These are phyloP conservation scores for Lipomyces kockii DNA, from an alignment of 805 yeast species.

Conservation along the genomic window DNA sequence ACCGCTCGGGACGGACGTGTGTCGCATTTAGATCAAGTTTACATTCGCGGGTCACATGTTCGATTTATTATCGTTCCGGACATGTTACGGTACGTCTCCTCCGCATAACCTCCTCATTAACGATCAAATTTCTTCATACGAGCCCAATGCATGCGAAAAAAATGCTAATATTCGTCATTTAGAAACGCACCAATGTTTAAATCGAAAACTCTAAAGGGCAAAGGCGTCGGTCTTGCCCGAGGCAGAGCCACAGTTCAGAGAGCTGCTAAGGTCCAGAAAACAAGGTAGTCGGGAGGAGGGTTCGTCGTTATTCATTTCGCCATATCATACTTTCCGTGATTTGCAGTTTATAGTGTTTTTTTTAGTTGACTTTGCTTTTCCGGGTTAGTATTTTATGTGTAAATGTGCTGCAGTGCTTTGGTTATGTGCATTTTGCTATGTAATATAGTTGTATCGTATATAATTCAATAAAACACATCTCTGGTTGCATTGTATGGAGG, in stretches of 20 bases:
- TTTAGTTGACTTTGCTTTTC: not conserved
- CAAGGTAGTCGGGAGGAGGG: slow-evolving; percentile 2
- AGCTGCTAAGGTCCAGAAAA: slow-evolving; percentile 34
- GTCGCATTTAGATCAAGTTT: slow-evolving; percentile 78
- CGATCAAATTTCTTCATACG: not conserved
- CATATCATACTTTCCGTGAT: not conserved
- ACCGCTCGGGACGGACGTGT: slow-evolving; percentile 78
- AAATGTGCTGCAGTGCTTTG: not conserved
- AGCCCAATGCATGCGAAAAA: not conserved
- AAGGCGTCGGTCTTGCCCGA: slow-evolving; percentile 39
- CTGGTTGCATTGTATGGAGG: not conserved
- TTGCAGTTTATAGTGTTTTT: not conserved
- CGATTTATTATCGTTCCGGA: slow-evolving; percentile 88
- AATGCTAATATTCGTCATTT: slow-evolving; percentile 2
- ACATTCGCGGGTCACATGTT: slow-evolving; percentile 88
- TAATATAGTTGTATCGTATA: not conserved
- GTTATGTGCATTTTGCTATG: slow-evolving; percentile 6
- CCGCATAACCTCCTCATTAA: not conserved
- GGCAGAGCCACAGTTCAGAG: slow-evolving; percentile 40
- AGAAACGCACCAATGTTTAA: slow-evolving; percentile 87
- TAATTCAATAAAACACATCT: not conserved
- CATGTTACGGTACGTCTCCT: slow-evolving; percentile 55
- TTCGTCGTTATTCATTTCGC: not conserved
- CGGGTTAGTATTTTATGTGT: not conserved
- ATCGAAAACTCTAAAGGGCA: slow-evolving; percentile 40